Base-by-base conservation (phyloP, 1,284 basidiomycete species). In the Kalmanozyma brasiliensis region DNA sequence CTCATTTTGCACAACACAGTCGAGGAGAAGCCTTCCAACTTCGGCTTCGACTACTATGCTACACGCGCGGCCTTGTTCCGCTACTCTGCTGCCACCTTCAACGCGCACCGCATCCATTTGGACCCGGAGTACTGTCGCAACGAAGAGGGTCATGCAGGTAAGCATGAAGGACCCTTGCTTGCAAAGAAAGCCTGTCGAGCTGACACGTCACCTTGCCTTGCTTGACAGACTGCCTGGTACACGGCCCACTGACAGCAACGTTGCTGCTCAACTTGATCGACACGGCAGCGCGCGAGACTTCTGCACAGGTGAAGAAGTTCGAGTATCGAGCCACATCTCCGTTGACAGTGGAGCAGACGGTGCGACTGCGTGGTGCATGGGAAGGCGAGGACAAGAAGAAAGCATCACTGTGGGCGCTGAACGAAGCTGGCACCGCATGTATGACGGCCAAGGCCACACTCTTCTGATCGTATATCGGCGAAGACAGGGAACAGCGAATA, bases 51-150 rank as follows among this genome's bases (percentile, higher is more conserved):
- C 47, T 70, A 65, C 40, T 51, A 57, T 22, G 62, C 68, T 10
- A 66, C 68, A 7, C 52, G 70, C 24, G 58, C 68, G 0, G 72
- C 57, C 1, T 73, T 80, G 8, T 82, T 79, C 45, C 53, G 79
- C n/a, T 80, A 78, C 56, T 75, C 72, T 8, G 79, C 79, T 1
- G 66, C 76, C 10, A 80, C 78, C 0, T 80, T 74, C 65, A 80
- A 79, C 51, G 73, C 76, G 0, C 78, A 79, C 40, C 68, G 69
- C 11, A 79, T 80, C 36, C 79, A 80, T 34, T 58, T 76, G 19
- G 77, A 79, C 29, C 49, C 75, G 1, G 42, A 61, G 22, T 80
- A 78, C 57, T 75, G 73, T 30, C 64, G 73, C 14, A 58, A 73
- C 4, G 58, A 73, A 19, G 78, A 80, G 56, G 69, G 76, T 4